Percentiles rank a stretch among this genome's conserved stretches.
Conservation (phyloP, 306 rosid species). For the Cucurbita argyrosperma region DNA sequence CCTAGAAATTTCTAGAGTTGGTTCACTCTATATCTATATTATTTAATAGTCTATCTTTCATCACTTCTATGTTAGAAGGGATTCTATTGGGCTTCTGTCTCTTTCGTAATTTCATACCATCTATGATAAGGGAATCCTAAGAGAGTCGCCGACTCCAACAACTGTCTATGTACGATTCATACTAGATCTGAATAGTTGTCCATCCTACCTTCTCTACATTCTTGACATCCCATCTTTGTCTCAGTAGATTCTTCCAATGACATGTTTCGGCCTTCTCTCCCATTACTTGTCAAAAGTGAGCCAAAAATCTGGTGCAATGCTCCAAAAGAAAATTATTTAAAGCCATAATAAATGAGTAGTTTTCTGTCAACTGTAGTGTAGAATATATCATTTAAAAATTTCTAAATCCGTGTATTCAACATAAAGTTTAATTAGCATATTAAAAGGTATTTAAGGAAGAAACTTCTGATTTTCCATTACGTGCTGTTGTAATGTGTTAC, state of each 20-base stretch:
- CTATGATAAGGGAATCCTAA: not conserved
- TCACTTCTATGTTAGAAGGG: not conserved
- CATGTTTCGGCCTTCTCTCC: not conserved
- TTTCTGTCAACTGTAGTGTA: not conserved
- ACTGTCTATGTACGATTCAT: not conserved
- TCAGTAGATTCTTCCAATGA: not conserved
- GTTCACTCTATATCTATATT: not conserved
- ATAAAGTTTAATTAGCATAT: not conserved
- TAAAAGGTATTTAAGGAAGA: not conserved
- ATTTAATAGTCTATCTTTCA: not conserved
- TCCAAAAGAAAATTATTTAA: not conserved
- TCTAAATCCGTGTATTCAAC: not conserved
- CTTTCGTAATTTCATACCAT: not conserved
- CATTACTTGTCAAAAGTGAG: not conserved
- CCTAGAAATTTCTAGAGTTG: not conserved
- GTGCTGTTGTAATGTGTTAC: not conserved
- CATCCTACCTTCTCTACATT: not conserved
- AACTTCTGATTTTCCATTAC: not conserved
- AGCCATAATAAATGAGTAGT: not conserved
- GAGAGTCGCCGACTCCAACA: not conserved
- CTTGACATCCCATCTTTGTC: not conserved
- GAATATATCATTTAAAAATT: not conserved
- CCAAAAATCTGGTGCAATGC: not conserved
- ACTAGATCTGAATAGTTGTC: not conserved
- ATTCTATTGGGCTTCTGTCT: not conserved